These are phyloP conservation scores for Stephanodiscus minutulus DNA, from an alignment of 108 stramenopile species.

Conservation along the genomic window DNA sequence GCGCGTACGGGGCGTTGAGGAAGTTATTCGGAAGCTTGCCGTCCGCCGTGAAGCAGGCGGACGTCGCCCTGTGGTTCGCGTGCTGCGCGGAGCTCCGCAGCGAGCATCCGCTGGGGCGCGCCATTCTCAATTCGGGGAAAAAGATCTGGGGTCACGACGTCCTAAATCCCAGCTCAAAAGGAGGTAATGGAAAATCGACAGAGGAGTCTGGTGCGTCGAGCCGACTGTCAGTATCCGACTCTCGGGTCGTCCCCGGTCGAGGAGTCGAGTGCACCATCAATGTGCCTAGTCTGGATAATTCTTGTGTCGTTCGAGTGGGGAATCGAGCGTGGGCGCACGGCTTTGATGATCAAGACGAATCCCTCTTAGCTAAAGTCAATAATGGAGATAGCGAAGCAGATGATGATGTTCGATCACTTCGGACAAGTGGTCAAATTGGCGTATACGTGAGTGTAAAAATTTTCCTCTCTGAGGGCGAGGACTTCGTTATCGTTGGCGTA, in stretches of 20 bases:
- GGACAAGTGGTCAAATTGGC: constrained; percentile 57
- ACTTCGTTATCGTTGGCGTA: constrained; percentile 57
- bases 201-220: neutral
- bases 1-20: constrained; percentile 25
- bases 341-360: constrained; percentile 17
- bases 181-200: neutral
- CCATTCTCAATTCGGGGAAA: constrained; percentile 73
- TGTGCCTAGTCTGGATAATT: constrained; percentile 19
- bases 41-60: constrained; percentile 28
- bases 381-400: constrained; percentile 36
- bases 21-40: constrained; percentile 49
- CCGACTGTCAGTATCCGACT: constrained; percentile 41
- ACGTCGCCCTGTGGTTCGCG: constrained; percentile 67
- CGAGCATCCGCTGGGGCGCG: constrained; percentile 85
- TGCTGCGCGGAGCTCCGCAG: constrained; percentile 80
- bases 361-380: neutral
- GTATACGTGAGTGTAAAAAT: constrained; percentile 61
- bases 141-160: constrained; percentile 58
- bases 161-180: constrained; percentile 25
- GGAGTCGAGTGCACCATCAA: constrained; percentile 67
- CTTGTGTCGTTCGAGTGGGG: constrained; percentile 61
- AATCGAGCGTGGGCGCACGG: constrained; percentile 44
- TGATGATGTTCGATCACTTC: constrained; percentile 41
- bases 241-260: constrained; percentile 57
- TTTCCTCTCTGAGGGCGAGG: neutral